Evolutionary conservation across 2,329 filamentous ascomycete species (phyloP).

Genomic region (Pseudogymnoascus sp.): DNA sequence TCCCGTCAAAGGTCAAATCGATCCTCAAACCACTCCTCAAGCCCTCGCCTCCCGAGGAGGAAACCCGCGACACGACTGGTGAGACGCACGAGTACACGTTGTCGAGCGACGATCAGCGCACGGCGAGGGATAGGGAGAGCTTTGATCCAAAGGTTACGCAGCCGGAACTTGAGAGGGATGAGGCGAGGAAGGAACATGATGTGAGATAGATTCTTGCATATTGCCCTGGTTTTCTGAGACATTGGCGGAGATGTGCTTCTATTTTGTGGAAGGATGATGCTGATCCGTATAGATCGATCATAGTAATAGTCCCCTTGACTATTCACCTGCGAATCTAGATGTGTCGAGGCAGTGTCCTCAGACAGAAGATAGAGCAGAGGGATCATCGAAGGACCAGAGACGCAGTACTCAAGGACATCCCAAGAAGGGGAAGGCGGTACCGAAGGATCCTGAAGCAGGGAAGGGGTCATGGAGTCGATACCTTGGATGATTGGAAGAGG

Average conservation of each 20-base stretch:
- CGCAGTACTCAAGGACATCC: neutral
- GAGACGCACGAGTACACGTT: slow-evolving; percentile 6
- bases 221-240: neutral
- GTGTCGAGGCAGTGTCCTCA: neutral
- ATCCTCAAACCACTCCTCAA: neutral
- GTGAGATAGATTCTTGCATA: neutral
- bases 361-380: neutral
- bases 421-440: slow-evolving; percentile 5
- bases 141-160: neutral
- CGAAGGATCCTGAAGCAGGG: neutral
- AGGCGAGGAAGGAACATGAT: neutral
- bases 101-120: neutral
- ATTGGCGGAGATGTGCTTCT: neutral
- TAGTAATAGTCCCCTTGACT: neutral
- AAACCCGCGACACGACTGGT: neutral
- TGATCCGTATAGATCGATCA: neutral
- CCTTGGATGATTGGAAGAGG: neutral
- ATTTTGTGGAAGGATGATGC: neutral
- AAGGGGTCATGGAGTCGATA: neutral
- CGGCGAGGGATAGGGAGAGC: neutral
- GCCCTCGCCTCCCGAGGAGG: neutral
- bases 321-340: slow-evolving; percentile 4
- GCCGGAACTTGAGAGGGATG: neutral
- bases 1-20: neutral
- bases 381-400: neutral